phyloP scores from a whole-genome alignment of 2,329 filamentous ascomycete genomes.

The Botrytis tulipae region DNA sequence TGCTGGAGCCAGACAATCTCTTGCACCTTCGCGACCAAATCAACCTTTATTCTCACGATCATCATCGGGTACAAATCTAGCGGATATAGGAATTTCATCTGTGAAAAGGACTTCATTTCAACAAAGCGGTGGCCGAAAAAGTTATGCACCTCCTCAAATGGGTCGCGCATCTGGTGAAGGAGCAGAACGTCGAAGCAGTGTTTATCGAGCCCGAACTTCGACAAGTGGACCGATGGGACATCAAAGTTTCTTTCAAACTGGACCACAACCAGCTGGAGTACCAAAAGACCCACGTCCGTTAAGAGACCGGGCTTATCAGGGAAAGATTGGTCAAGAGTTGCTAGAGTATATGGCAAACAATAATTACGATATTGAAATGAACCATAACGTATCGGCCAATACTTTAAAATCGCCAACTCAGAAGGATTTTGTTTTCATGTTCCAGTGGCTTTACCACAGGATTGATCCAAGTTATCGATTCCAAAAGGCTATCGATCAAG shows the following conservation, averaged over 20 bases:
- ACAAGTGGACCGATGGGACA: constrained; percentile 66
- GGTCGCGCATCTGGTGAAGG: constrained; percentile 42
- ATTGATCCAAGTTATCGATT: constrained; percentile 94
- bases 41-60: constrained; percentile 85
- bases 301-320: constrained; percentile 76
- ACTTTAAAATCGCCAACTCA: constrained; percentile 92
- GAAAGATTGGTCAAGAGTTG: constrained; percentile 81
- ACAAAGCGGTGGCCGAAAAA: constrained; percentile 62
- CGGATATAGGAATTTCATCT: constrained; percentile 77
- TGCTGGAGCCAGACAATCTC: constrained; percentile 77
- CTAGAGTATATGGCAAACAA: constrained; percentile 88
- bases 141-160: constrained; percentile 46
- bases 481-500: constrained; percentile 90
- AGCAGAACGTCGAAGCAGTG: constrained; percentile 73
- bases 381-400: constrained; percentile 86
- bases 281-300: constrained; percentile 84
- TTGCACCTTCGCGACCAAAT: constrained; percentile 77
- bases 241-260: constrained; percentile 93
- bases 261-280: constrained; percentile 75
- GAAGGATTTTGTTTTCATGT: constrained; percentile 97
- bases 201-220: constrained; percentile 71
- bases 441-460: constrained; percentile 94
- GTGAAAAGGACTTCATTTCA: constrained; percentile 81
- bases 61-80: constrained; percentile 77
- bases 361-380: constrained; percentile 98